Percentiles rank a stretch among this genome's conserved stretches.
Evolutionary conservation across 306 rosid genomes (phyloP).

Genomic region (Prinsepia uniflora): DNA sequence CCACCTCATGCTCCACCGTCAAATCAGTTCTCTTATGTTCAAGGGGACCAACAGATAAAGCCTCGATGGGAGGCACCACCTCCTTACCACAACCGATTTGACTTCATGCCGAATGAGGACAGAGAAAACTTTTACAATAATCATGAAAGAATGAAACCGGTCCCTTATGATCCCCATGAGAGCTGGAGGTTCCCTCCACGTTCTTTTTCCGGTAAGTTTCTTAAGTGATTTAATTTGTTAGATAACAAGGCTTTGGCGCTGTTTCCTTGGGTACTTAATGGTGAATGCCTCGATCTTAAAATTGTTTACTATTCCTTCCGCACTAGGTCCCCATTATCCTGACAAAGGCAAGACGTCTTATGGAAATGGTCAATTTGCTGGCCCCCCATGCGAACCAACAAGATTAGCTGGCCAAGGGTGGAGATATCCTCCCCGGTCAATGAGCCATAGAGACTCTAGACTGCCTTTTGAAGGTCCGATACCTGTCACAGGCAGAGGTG

Average conservation of each 20-base stretch:
- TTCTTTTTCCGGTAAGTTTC: slow-evolving; percentile 51
- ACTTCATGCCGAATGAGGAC: slow-evolving; percentile 52
- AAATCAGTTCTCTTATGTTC: slow-evolving; percentile 73
- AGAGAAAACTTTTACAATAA: slow-evolving; percentile 67
- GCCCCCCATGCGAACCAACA: slow-evolving; percentile 69
- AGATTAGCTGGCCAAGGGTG: slow-evolving; percentile 65
- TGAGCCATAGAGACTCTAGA: slow-evolving; percentile 60
- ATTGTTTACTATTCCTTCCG: slow-evolving; percentile 16
- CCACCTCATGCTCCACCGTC: slow-evolving; percentile 77
- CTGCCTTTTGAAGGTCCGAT: slow-evolving; percentile 79
- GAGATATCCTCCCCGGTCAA: slow-evolving; percentile 72
- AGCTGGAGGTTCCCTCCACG: slow-evolving; percentile 67
- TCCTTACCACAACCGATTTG: slow-evolving; percentile 61
- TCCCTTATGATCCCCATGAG: slow-evolving; percentile 56
- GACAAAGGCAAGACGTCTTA: slow-evolving; percentile 45
- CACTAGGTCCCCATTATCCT: slow-evolving; percentile 57
- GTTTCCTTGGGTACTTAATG: slow-evolving; percentile 14
- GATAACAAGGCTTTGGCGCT: not conserved
- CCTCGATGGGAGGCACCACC: slow-evolving; percentile 60
- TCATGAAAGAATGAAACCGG: slow-evolving; percentile 77
- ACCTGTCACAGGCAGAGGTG: slow-evolving; percentile 71
- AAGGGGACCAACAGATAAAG: slow-evolving; percentile 55
- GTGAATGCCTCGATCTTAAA: slow-evolving; percentile 12
- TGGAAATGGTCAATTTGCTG: slow-evolving; percentile 49
- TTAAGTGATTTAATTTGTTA: not conserved